A percentile compares a stretch with the other conserved stretches of the same genome.
Evolutionary conservation across 306 rosid genomes (phyloP).

Genomic region (Lotus japonicus): DNA sequence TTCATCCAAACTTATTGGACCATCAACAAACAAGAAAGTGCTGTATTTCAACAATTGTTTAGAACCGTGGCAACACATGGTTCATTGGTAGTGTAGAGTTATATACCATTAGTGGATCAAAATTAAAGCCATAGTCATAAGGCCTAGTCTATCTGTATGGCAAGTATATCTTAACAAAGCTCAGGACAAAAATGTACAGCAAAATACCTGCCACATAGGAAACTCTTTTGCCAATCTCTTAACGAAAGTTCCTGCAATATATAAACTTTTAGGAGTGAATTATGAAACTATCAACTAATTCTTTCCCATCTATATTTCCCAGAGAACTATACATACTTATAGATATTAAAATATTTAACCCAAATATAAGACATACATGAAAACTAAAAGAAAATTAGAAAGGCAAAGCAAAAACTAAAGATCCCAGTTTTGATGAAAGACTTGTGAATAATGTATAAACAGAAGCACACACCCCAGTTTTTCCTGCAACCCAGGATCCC

Average conservation of each 20-base stretch:
- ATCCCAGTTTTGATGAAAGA: background rate
- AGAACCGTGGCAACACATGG: background rate
- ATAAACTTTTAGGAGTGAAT: conserved; percentile 12
- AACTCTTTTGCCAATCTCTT: conserved; percentile 78
- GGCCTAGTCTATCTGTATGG: background rate
- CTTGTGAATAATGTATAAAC: background rate
- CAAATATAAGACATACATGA: background rate
- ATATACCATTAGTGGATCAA: background rate
- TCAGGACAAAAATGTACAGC: conserved; percentile 15
- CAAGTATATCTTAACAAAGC: background rate
- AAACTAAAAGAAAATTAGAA: background rate
- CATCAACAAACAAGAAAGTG: conserved; percentile 17
- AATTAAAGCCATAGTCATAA: background rate
- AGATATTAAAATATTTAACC: background rate
- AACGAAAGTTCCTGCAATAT: conserved; percentile 76
- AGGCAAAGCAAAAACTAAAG: background rate
- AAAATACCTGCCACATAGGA: conserved; percentile 90
- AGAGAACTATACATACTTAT: background rate
- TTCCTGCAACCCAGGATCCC: conserved; percentile 90
- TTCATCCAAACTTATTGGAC: background rate
- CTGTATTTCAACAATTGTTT: background rate
- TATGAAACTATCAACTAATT: conserved; percentile 12
- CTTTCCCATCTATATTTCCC: background rate
- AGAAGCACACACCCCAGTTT: conserved; percentile 76
- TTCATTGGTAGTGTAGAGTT: background rate